Base-by-base conservation (phyloP, 179 eudicot species). In the Corrigiola litoralis region DNA sequence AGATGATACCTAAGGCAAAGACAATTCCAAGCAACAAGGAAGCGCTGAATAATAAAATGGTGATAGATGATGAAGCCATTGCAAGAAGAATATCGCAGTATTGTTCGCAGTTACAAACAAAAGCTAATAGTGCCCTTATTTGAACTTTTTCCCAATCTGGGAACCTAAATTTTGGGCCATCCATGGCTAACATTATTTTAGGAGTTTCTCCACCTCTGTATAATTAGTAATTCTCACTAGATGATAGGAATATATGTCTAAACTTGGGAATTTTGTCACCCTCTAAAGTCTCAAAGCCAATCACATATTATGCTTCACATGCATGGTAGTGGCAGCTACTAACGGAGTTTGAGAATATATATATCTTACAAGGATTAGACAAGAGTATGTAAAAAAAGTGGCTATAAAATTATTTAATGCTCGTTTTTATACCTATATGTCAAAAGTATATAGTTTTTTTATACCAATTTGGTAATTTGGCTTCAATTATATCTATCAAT, bases 41-140 rank as follows among this genome's bases (percentile, higher is more conserved):
- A 42, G 61, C 48, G 3, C 17, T 46, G 13, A 62, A 2, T 47
- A 70, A 52, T 38, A 61, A 23, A 11, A 40, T 38, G 62, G 27
- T 25, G 49, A 25, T 9, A 28, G 49, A 54, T 13, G 74, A 44
- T n/a, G 65, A 42, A 70, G 57, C 61, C 68, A 62, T 60, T 44
- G 51, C 8, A 42, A 16, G 16, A 42, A 0, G 32, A 2, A 17
- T n/a, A n/a, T n/a, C n/a, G n/a, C n/a, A 2, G 14, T 18, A 40
- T 11, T 32, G 57, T 56, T 56, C 24, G 21, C n/a, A 56, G 20
- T 14, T 34, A 9, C 18, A 0, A 2, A 34, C 36, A 54, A 31
- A 6, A 8, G 56, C 33, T 24, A 27, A 50, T 9, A 14, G 24
- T 10, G 29, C 16, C 53, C 1, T 21, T 48, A 7, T 48, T 16